phyloP scores from a whole-genome alignment of 805 yeast genomes.

The Sugiyamaella marilandica region DNA sequence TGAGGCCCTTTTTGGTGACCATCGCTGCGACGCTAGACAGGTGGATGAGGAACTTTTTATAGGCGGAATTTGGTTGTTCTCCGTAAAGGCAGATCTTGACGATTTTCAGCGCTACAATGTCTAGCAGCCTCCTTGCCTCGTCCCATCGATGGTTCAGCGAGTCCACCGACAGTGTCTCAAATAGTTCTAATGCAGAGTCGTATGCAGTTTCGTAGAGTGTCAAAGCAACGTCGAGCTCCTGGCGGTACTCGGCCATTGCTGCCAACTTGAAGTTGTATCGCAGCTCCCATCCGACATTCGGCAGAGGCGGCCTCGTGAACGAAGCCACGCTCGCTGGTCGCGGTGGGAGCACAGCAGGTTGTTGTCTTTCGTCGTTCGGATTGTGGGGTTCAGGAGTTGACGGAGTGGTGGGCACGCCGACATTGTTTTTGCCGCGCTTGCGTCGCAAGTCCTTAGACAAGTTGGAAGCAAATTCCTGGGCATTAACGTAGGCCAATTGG shows the following conservation, averaged over 20 bases:
- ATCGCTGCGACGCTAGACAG: constrained; percentile 45
- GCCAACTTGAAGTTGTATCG: constrained; percentile 52
- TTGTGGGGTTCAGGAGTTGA: background rate
- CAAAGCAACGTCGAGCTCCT: constrained; percentile 45
- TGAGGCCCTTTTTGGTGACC: constrained; percentile 28
- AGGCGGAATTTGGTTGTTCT: constrained; percentile 55
- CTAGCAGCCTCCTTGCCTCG: constrained; percentile 49
- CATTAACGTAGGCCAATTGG: constrained; percentile 38
- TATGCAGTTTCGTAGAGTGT: constrained; percentile 50
- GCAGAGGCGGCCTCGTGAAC: constrained; percentile 19
- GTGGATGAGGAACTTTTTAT: constrained; percentile 62
- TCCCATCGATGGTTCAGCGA: constrained; percentile 35
- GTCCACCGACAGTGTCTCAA: constrained; percentile 28
- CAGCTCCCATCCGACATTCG: constrained; percentile 42
- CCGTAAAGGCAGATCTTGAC: constrained; percentile 55
- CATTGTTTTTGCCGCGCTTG: constrained; percentile 31
- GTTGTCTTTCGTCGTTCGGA: background rate
- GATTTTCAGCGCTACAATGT: constrained; percentile 58
- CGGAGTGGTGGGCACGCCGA: background rate
- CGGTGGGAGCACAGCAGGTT: constrained; percentile 2
- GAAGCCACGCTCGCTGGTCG: constrained; percentile 16
- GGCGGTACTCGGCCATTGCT: constrained; percentile 45
- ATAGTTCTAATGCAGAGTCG: constrained; percentile 43
- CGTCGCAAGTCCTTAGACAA: constrained; percentile 40
- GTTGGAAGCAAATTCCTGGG: constrained; percentile 42